Evolutionary conservation across 176 grass and related monocot genomes (phyloP).

Genomic region (Eragrostis curvula): DNA sequence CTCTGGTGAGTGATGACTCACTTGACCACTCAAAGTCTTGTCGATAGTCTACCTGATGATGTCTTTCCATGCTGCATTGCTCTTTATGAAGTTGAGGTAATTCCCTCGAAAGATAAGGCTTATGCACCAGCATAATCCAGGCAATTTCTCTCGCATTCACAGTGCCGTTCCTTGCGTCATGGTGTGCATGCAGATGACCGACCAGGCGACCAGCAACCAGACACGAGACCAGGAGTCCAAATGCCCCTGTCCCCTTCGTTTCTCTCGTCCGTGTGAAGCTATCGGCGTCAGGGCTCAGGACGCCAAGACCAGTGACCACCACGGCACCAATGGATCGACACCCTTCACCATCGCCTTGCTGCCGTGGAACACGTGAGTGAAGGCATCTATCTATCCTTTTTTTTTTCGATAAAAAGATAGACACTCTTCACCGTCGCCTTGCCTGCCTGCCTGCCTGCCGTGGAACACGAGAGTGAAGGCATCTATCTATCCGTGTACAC

Average conservation of each 20-base stretch:
- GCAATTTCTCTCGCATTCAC: slow-evolving; percentile 1
- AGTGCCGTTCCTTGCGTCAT: not conserved
- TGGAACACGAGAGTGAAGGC: too few relatives aligned
- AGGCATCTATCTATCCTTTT: too few relatives aligned
- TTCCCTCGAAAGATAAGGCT: not conserved
- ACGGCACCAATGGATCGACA: not conserved
- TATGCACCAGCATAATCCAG: not conserved
- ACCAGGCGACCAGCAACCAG: too few relatives aligned
- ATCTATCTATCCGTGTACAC: too few relatives aligned
- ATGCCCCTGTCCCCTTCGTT: not conserved
- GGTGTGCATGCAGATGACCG: slow-evolving; percentile 37
- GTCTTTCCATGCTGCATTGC: not conserved
- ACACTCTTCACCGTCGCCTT: too few relatives aligned
- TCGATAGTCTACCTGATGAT: not conserved
- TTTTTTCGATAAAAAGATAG: too few relatives aligned
- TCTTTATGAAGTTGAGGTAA: not conserved
- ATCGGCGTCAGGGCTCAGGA: not conserved
- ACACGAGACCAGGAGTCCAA: not conserved
- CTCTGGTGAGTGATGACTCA: not conserved
- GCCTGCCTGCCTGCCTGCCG: too few relatives aligned
- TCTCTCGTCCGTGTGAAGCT: not conserved
- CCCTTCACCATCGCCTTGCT: not conserved
- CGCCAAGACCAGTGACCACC: not conserved
- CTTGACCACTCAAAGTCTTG: slow-evolving; percentile 20
- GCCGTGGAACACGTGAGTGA: not conserved